Conservation (phyloP, 257 asterid genomes). For the Forsythia viridissima region DNA sequence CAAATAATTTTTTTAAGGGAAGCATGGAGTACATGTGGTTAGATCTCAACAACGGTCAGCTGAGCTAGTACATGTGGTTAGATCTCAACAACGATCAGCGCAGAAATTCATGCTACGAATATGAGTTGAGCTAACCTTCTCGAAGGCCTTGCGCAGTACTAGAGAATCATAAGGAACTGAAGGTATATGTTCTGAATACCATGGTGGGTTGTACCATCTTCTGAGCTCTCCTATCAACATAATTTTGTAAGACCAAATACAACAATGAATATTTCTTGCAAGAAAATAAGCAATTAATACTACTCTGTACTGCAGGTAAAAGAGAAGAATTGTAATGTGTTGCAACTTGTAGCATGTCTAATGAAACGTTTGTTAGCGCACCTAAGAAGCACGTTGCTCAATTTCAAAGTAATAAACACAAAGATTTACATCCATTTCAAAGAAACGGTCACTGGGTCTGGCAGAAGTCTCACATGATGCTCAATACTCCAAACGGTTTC, state of each 20-base stretch:
- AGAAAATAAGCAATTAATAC: no score
- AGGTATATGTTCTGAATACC: constrained; percentile 83
- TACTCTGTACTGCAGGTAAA: not conserved
- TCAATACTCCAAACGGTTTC: not conserved
- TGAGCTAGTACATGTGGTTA: no score
- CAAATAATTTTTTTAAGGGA: no score
- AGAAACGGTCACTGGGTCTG: no score
- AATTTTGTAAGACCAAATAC: constrained; percentile 13
- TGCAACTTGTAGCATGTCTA: no score
- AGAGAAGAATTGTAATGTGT: not conserved
- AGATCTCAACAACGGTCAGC: no score
- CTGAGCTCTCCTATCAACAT: constrained; percentile 66
- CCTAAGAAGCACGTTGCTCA: not conserved
- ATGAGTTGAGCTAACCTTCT: constrained; percentile 61
- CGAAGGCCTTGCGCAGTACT: constrained; percentile 83
- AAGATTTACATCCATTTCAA: not conserved
- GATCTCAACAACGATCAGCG: no score
- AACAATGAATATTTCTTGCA: not conserved
- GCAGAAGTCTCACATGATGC: no score
- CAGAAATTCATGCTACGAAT: no score
- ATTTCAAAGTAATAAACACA: constrained; percentile 11
- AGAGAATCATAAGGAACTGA: constrained; percentile 73
- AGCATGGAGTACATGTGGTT: no score
- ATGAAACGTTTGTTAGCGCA: no score
- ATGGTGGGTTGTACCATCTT: constrained; percentile 97